Evolutionary conservation across 2,329 filamentous ascomycete genomes (phyloP).

Genomic region (Tolypocladium guangdongense): DNA sequence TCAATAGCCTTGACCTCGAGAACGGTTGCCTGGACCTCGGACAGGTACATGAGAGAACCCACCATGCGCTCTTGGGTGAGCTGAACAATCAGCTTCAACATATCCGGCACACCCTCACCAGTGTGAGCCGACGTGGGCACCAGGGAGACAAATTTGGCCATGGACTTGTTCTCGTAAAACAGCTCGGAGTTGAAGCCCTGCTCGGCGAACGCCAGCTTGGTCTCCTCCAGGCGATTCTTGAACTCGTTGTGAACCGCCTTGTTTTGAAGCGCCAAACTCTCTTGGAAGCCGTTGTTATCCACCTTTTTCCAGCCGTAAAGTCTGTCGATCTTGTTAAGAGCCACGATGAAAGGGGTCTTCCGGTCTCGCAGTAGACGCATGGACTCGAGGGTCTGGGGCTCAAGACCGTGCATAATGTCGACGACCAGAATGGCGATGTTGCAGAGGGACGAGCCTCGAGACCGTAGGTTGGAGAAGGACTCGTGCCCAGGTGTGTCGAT

Average conservation of each 20-base stretch:
- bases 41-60: slow-evolving; percentile 93
- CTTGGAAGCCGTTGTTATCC: slow-evolving; percentile 95
- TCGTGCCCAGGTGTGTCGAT: slow-evolving; percentile 99
- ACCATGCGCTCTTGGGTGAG: slow-evolving; percentile 98
- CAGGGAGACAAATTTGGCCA: slow-evolving; percentile 89
- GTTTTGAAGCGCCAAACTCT: slow-evolving; percentile 80
- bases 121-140: slow-evolving; percentile 96
- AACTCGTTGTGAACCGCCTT: slow-evolving; percentile 94
- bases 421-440: slow-evolving; percentile 99
- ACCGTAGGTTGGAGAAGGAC: slow-evolving; percentile 97
- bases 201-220: slow-evolving; percentile 88
- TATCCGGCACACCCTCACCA: slow-evolving; percentile 97
- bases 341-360: slow-evolving; percentile 96
- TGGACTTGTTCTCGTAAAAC: slow-evolving; percentile 95
- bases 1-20: slow-evolving; percentile 99
- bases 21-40: slow-evolving; percentile 94
- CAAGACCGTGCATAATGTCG: slow-evolving; percentile 99
- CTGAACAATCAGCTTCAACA: slow-evolving; percentile 89
- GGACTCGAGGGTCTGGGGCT: slow-evolving; percentile 93
- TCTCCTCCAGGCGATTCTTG: slow-evolving; percentile 76
- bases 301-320: slow-evolving; percentile 98
- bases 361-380: slow-evolving; percentile 88
- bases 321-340: slow-evolving; percentile 99
- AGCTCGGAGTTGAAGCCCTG: slow-evolving; percentile 97
- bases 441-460: slow-evolving; percentile 92